Base-by-base conservation (phyloP, 2,329 filamentous ascomycete species). In the Aureobasidium sp. region DNA sequence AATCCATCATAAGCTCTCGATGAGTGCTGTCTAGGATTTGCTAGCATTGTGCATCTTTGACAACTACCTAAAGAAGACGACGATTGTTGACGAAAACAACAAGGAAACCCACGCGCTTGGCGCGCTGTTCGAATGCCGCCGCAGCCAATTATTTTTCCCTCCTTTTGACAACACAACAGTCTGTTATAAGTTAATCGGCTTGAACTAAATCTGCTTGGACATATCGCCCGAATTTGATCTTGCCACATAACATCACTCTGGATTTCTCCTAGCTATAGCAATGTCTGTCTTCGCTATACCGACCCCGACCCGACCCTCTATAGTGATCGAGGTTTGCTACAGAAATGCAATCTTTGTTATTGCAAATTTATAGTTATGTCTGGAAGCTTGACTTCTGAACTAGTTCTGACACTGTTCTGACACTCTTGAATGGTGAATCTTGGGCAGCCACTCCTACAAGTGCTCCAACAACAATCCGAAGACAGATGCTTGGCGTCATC, bases 401-500 rank as follows among this genome's bases (percentile, higher is more conserved):
- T 47, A 29, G 24, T n/a, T 40, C 24, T 31, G 24, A 8, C 2
- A 14, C 22, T 47, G 24, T n/a, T 40, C 24, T 31, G 24, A 8
- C 2, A 14, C 22, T 47, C 22, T 17, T 15, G 2, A 15, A 29
- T 17, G 24, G 15, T 48, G 11, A 11, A 7, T 48, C n/a, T 6
- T 31, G 24, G 5, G 45, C 24, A 29, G 17, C 15, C 45, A 31
- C 27, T 48, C 15, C 24, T 48, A 9, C 22, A 24, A 12, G 22
- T 22, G 22, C 22, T 45, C 5, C 5, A 45, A 27, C 42, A 27
- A 14, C 42, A 45, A 45, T n/a, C 6, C 17, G 39, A 45, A 48
- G 45, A 29, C 24, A 31, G 24, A 48, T 52, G 49, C 49, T 52
- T 52, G 49, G 49, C 49, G 49, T 52, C 49, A 52, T 37, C 49